phyloP scores from a whole-genome alignment of 129 eudicot genomes.

The Escallonia herrerae region DNA sequence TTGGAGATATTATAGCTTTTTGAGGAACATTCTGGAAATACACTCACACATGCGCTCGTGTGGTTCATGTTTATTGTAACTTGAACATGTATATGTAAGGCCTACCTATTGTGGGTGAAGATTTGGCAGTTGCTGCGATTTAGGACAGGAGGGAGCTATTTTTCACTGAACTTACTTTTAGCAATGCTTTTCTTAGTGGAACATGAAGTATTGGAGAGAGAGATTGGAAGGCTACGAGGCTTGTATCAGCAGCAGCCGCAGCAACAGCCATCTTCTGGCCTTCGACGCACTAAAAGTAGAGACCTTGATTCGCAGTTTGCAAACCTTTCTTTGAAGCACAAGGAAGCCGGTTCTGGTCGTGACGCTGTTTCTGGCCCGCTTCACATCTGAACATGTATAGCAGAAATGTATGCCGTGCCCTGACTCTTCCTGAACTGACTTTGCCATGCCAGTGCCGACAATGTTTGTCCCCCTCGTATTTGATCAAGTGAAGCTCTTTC shows the following conservation, averaged over 20 bases:
- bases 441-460: conserved; percentile 24
- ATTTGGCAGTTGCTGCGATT: too few relatives aligned
- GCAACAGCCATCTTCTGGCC: conserved; percentile 41
- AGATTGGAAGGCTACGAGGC: conserved; percentile 57
- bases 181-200: conserved; percentile 53
- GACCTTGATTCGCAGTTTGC: conserved; percentile 81
- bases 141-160: too few relatives aligned
- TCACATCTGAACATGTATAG: conserved; percentile 36
- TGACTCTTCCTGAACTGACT: conserved; percentile 16
- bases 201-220: conserved; percentile 95
- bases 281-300: conserved; percentile 62
- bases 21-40: too few relatives aligned
- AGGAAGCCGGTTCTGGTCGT: conserved; percentile 39
- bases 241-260: conserved; percentile 69
- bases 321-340: conserved; percentile 55
- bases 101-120: too few relatives aligned
- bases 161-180: too few relatives aligned
- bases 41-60: too few relatives aligned
- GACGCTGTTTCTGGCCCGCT: conserved; percentile 63
- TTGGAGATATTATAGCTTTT: too few relatives aligned
- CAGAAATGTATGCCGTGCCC: conserved; percentile 11
- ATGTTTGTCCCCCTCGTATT: conserved; percentile 16
- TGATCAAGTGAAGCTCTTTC: conserved; percentile 21
- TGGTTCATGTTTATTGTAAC: too few relatives aligned
- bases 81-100: too few relatives aligned